Evolutionary conservation across 192 early-diverging fungal genomes (phyloP), one percentile per base, ranked within the genome.

Genomic region (Mortierella hygrophila): DNA sequence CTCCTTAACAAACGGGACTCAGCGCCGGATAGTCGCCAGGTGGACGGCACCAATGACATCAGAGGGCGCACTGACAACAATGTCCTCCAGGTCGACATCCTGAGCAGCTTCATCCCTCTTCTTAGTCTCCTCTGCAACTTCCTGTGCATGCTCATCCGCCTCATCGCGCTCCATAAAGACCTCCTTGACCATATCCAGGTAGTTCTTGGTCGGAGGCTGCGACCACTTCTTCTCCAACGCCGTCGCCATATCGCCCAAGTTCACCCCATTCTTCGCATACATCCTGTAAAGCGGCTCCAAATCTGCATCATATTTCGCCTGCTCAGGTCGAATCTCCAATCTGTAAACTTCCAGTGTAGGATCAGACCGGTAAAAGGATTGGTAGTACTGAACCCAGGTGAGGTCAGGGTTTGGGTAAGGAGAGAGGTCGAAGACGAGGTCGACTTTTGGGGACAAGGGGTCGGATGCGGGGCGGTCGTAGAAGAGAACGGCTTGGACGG

Each of bases 401-500:
- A 90, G 79, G n/a, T 89, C 90, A 16, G 89, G 89, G 72, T 91
- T 88, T 8, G 75, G 88, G 40, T 85, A 90, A 16, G 85, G 77
- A 15, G 89, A 32, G 21, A 91, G 80, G 70, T 91, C 90, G 81
- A 91, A 89, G 55, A 91, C 89, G 6, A 91, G 42, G 78, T 89
- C 90, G 23, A 82, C 68, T 70, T 89, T 74, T 7, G 87, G 88
- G 10, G 63, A 35, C 6, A 85, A 32, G 21, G 85, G 82, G 32
- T 82, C 88, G 40, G 81, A 70, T 4, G 26, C 57, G 0, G 87
- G 90, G 29, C 85, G 81, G 54, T 82, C 88, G 52, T 84, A 74
- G 9, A 84, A 80, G 52, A 91, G 76, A 15, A 88, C 74, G 29
- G 78, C 82, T 18, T 88, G 81, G 37, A 82, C 82, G 37, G 49